Base-by-base conservation (phyloP, 768 basidiomycete species). In the Rhodotorula sphaerocarpa region DNA sequence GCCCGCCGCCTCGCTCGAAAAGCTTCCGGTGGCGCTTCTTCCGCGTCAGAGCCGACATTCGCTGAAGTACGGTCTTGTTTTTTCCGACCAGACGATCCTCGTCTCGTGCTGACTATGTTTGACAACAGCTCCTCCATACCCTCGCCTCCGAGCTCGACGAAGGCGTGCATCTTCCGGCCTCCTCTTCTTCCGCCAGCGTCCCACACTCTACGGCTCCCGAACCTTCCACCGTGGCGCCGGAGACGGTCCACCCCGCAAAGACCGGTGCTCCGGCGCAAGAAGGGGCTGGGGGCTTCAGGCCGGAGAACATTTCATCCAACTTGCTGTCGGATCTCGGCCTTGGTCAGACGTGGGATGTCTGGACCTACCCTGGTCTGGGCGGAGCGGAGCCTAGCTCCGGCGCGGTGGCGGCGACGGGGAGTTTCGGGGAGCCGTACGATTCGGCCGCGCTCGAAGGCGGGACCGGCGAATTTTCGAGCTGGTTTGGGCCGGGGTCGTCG, bases 61-160 rank as follows among this genome's bases (percentile, higher is more conserved):
- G 58, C 57, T 15, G 63, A 65, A 14, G 63, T 59, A 47, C 53
- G 63, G n/a, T 44, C 4, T 41, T 18, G 3, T 30, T 23, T 34
- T 31, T 9, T 36, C 3, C 28, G 23, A 6, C 21, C 23, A 30
- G 12, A n/a, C 25, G 23, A 20, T 20, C 25, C 5, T 25, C 44
- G 3, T 3, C 25, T n/a, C 23, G 23, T 11, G 34, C 30, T 33
- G 7, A 25, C 43, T 7, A n/a, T 28, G 25, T 9, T 27, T 7
- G 6, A 5, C 2, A 0, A 11, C 57, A 58, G 57, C 42, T 58
- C 31, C 25, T 58, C 3, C 57, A 51, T 3, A 15, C 6, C 16
- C 41, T 51, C 23, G 23, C 51, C 15, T 30, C n/a, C 25, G 51
- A 41, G 36, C 36, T n/a, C n/a, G n/a, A n/a, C n/a, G n/a, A n/a